A percentile compares a stretch with the other conserved stretches of the same genome.
Conservation (phyloP, 768 basidiomycete genomes). For the Cystobasidium ongulense region DNA sequence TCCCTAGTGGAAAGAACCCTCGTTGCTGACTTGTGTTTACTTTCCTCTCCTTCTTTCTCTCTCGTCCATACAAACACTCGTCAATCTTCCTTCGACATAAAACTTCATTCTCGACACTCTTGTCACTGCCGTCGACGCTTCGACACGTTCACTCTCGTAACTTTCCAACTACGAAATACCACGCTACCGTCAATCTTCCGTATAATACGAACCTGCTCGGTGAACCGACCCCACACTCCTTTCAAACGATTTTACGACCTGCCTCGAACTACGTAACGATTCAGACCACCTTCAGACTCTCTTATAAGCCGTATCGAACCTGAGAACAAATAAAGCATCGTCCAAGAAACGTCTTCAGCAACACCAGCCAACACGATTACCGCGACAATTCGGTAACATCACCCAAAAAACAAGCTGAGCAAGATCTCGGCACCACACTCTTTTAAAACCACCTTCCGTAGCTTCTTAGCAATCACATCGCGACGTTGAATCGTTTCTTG, state of each 20-base stretch:
- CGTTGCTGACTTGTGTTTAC: not conserved
- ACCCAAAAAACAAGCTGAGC: not conserved
- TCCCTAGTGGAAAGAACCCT: not conserved
- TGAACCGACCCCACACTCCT: not conserved
- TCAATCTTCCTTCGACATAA: not conserved
- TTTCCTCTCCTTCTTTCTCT: not conserved
- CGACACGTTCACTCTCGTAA: not conserved
- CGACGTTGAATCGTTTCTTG: not conserved
- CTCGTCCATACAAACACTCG: not conserved
- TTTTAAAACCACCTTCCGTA: not conserved
- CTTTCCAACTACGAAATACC: not conserved
- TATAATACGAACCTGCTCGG: not conserved
- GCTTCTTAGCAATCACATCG: not conserved
- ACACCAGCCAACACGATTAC: not conserved
- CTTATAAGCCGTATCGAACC: not conserved
- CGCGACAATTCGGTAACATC: not conserved
- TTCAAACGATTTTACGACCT: not conserved
- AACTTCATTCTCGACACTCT: not conserved
- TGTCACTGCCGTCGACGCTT: not conserved
- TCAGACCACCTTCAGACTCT: not conserved
- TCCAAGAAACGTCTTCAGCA: not conserved
- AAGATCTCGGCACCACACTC: not conserved
- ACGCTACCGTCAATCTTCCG: not conserved
- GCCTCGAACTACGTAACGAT: not conserved
- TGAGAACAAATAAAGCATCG: not conserved